Evolutionary conservation across 768 basidiomycete species (phyloP).

Genomic region (Lentinula detonsa): DNA sequence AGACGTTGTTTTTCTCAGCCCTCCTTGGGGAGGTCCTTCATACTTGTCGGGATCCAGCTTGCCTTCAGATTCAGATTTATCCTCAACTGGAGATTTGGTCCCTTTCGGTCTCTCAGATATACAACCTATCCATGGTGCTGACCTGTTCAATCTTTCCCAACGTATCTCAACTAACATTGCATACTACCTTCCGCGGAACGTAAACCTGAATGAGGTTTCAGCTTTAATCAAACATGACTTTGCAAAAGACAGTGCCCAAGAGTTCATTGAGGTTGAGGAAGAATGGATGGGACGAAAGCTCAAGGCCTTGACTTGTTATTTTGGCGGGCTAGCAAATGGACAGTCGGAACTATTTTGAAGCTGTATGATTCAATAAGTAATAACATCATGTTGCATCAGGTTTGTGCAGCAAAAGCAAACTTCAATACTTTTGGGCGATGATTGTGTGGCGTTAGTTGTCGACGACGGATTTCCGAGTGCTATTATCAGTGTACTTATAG

Average conservation of each 20-base stretch:
- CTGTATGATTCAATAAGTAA: too few species aligned
- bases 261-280: conserved; percentile 3
- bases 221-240: conserved; percentile 27
- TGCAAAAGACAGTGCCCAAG: conserved; percentile 46
- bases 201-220: conserved; percentile 66
- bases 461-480: too few species aligned
- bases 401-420: too few species aligned
- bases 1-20: conserved; percentile 89
- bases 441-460: too few species aligned
- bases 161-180: conserved; percentile 78
- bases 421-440: too few species aligned
- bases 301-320: conserved; percentile 93
- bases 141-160: conserved; percentile 72
- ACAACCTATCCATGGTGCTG: conserved; percentile 74
- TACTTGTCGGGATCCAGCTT: conserved; percentile 43
- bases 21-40: conserved; percentile 91
- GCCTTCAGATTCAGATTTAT: conserved; percentile 13
- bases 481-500: too few species aligned
- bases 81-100: conserved; percentile 8
- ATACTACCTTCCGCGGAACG: conserved; percentile 85
- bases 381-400: too few species aligned
- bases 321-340: conserved; percentile 72
- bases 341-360: conserved; percentile 55
- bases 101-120: conserved; percentile 65
- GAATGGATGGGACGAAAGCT: conserved; percentile 26